Base-by-base conservation (phyloP, 129 eudicot species). In the Centaurea solstitialis region DNA sequence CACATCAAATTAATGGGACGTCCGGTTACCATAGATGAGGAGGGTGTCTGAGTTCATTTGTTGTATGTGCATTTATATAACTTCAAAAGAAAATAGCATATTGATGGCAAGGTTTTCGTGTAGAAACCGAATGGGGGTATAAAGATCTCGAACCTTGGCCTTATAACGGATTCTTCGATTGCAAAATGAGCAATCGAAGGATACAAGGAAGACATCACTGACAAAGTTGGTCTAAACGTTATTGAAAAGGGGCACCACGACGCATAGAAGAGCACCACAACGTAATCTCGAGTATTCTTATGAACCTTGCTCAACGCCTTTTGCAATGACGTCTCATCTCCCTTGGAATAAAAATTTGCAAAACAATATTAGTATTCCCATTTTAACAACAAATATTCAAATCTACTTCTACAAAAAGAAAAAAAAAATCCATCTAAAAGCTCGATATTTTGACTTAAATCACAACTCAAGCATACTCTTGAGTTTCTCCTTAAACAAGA, bases 171-270 rank as follows among this genome's bases (percentile, higher is more conserved):
- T 77, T 94, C 98, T 86, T 91, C 98, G 18, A 94, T 83, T 21
- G 97, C 97, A 80, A 91, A 94, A 80, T 94, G 98, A 69, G 98
- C 88, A 8, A 94, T 72, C 8, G 97, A 94, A 75, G 95, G 98
- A 84, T 85, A 91, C 45, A 90, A 81, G 21, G 92, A 90, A 73
- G 98, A 86, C 75, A 94, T 72, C 39, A 73, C 37, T 6, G 95
- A 87, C 74, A 94, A 89, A 68, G 50, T 91, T 77, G 98, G 97
- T 81, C 86, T 86, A 79, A 94, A 90, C 7, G 85, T 68, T 47
- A 81, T 85, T 5, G 98, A 94, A 86, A 94, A 94, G 28, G 95
- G 95, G 76, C 98, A 94, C 97, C 98, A 91, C 24, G 98, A 87
- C 39, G 98, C 94, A 85, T 94, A 91, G 81, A 94, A 94, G 83